A percentile compares a stretch with the other conserved stretches of the same genome.
These are phyloP conservation scores for Phaeosphaeria sp. DNA, from an alignment of 2,329 filamentous ascomycete species.

Conservation along the genomic window DNA sequence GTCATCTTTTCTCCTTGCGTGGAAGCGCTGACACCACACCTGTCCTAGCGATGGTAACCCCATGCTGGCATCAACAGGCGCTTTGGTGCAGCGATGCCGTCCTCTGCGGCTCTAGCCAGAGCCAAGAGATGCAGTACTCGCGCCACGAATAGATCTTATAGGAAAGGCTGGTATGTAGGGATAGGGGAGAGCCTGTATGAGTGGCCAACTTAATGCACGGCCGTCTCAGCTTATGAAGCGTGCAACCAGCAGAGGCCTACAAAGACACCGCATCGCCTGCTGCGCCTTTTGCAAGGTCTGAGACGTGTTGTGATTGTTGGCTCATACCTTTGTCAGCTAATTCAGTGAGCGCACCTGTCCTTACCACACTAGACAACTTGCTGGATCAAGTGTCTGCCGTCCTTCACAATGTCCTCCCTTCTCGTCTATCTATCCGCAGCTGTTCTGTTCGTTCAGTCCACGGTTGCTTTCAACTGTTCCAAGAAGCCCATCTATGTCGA, in stretches of 20 bases:
- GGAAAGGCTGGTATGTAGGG: constrained; percentile 29
- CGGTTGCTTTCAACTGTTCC: constrained; percentile 48
- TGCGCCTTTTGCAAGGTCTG: constrained; percentile 25
- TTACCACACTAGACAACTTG: constrained; percentile 30
- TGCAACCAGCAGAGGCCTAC: constrained; percentile 35
- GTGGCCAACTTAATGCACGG: constrained; percentile 28
- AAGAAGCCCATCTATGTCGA: constrained; percentile 52
- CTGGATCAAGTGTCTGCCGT: constrained; percentile 34
- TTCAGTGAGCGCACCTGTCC: constrained; percentile 10
- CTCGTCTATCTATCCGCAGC: constrained; percentile 34
- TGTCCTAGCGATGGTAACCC: constrained; percentile 21
- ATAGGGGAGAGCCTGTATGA: constrained; percentile 34
- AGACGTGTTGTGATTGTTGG: constrained; percentile 28
- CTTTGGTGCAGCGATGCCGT: constrained; percentile 22
- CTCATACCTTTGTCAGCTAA: constrained; percentile 18
- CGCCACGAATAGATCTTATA: constrained; percentile 23
- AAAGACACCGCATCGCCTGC: constrained; percentile 39
- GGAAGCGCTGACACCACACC: constrained; percentile 36
- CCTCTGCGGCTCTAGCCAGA: constrained; percentile 30
- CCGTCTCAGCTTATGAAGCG: constrained; percentile 32
- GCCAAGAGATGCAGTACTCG: constrained; percentile 25
- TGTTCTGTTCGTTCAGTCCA: constrained; percentile 46
- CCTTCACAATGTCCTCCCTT: constrained; percentile 36
- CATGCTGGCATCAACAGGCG: constrained; percentile 40
- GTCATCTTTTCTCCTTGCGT: constrained; percentile 29